Percentiles rank a stretch among this genome's conserved stretches.
phyloP scores from a whole-genome alignment of 1,284 basidiomycete species.

The Tremellales sp. region DNA sequence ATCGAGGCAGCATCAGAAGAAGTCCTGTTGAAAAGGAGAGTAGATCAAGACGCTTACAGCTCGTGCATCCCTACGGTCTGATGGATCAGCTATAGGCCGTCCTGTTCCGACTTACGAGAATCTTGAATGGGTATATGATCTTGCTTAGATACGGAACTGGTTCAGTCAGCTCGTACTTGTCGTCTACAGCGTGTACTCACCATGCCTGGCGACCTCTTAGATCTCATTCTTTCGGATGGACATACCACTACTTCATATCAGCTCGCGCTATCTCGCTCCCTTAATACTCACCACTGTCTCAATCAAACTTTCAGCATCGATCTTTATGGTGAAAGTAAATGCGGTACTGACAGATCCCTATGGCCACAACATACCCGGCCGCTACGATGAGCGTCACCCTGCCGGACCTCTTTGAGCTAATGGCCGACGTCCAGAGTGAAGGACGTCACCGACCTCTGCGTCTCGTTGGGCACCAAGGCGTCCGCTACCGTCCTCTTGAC shows the following conservation, averaged over 20 bases:
- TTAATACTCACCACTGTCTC: not conserved
- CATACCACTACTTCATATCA: no score
- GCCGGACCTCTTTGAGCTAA: not conserved
- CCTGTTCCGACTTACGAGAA: constrained; percentile 45
- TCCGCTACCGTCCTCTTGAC: constrained; percentile 1
- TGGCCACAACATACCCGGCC: constrained; percentile 35
- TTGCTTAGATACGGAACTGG: constrained; percentile 40
- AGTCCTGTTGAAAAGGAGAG: no score
- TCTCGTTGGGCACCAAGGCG: constrained; percentile 12
- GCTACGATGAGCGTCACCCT: constrained; percentile 43
- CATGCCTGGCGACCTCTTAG: not conserved
- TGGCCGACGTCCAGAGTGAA: not conserved
- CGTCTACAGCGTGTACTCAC: not conserved
- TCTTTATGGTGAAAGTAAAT: no score
- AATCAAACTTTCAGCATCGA: no score
- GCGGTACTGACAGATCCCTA: constrained; percentile 33
- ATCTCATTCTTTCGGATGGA: not conserved
- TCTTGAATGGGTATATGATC: constrained; percentile 91
- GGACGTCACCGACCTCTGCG: constrained; percentile 16
- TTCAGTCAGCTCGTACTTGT: no score
- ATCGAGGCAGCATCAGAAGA: no score
- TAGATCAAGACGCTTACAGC: constrained; percentile 50
- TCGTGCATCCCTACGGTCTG: constrained; percentile 89
- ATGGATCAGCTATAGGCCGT: no score
- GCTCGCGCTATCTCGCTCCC: not conserved